Percentiles rank a stretch among this genome's conserved stretches.
Evolutionary conservation across 257 asterid genomes (phyloP).

Genomic region (Eustoma russellianum): DNA sequence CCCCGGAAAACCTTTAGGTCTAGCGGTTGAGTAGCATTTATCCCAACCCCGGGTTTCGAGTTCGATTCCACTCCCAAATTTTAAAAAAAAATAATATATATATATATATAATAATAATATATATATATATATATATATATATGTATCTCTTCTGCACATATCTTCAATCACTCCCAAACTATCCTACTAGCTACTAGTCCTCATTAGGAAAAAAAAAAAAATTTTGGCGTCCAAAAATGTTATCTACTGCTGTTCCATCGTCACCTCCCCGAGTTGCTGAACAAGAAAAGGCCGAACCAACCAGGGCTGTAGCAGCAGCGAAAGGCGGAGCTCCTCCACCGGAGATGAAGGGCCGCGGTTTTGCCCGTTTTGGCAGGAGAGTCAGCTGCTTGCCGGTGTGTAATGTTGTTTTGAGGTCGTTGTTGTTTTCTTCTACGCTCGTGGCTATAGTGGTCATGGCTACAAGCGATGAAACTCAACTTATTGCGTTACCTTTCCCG

Average conservation of each 20-base stretch:
- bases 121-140: too few species aligned
- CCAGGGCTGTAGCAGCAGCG: slow-evolving; percentile 4
- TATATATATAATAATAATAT: too few species aligned
- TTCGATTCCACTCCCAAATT: too few species aligned
- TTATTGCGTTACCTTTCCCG: slow-evolving; percentile 20
- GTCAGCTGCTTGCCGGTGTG: slow-evolving; percentile 16
- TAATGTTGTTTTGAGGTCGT: slow-evolving; percentile 51
- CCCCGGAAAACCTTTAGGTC: too few species aligned
- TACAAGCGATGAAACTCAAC: slow-evolving; percentile 44
- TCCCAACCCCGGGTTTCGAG: too few species aligned
- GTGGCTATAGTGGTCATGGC: slow-evolving; percentile 58
- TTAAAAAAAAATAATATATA: too few species aligned
- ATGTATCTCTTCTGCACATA: too few species aligned
- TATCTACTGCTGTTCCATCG: neutral
- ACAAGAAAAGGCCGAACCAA: slow-evolving; percentile 11
- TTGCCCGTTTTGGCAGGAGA: slow-evolving; percentile 1
- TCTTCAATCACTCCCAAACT: too few species aligned
- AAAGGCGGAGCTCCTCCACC: slow-evolving; percentile 5
- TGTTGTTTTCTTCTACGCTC: slow-evolving; percentile 42
- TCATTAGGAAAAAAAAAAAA: too few species aligned
- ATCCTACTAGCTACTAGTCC: too few species aligned
- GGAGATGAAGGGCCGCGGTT: slow-evolving; percentile 14
- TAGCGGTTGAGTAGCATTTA: too few species aligned
- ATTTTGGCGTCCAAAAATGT: too few species aligned
- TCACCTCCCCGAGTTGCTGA: neutral